A percentile compares a stretch with the other conserved stretches of the same genome.
phyloP scores from a whole-genome alignment of 768 basidiomycete genomes.

The Xerocomus spinulosus region DNA sequence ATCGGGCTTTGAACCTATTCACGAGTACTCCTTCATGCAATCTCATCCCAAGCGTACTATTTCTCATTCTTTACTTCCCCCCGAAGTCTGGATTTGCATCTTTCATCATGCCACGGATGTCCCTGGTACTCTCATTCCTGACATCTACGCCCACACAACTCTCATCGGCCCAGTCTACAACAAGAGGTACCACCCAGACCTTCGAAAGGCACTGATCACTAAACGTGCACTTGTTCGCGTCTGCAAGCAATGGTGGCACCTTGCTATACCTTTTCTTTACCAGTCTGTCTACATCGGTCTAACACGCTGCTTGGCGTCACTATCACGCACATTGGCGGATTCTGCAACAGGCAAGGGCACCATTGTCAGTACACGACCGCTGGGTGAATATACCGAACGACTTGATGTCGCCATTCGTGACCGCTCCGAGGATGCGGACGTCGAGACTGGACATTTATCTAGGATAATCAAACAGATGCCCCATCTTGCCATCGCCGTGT shows the following conservation, averaged over 20 bases:
- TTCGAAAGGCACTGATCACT: slow-evolving; percentile 21
- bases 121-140: slow-evolving; percentile 17
- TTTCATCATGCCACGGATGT: slow-evolving; percentile 21
- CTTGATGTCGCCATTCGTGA: slow-evolving; percentile 26
- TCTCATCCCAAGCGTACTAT: too few relatives aligned
- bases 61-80: slow-evolving; percentile 12
- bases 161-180: slow-evolving; percentile 6
- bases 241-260: slow-evolving; percentile 26
- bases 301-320: slow-evolving; percentile 16
- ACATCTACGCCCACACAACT: slow-evolving; percentile 17
- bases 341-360: slow-evolving; percentile 10
- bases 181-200: slow-evolving; percentile 1
- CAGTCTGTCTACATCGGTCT: slow-evolving; percentile 21
- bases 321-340: slow-evolving; percentile 10
- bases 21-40: slow-evolving; percentile 17
- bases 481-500: slow-evolving; percentile 19
- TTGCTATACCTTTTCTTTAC: slow-evolving; percentile 23
- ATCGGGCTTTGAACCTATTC: too few relatives aligned
- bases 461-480: slow-evolving; percentile 15
- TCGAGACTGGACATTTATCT: slow-evolving; percentile 7
- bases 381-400: slow-evolving; percentile 24
- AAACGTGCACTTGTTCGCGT: slow-evolving; percentile 26
- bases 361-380: slow-evolving; percentile 3
- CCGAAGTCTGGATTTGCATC: slow-evolving; percentile 22
- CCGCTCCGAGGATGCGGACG: not conserved